These are phyloP conservation scores for Sordaria brevicollis DNA, from an alignment of 495 filamentous ascomycete genomes.

Conservation along the genomic window DNA sequence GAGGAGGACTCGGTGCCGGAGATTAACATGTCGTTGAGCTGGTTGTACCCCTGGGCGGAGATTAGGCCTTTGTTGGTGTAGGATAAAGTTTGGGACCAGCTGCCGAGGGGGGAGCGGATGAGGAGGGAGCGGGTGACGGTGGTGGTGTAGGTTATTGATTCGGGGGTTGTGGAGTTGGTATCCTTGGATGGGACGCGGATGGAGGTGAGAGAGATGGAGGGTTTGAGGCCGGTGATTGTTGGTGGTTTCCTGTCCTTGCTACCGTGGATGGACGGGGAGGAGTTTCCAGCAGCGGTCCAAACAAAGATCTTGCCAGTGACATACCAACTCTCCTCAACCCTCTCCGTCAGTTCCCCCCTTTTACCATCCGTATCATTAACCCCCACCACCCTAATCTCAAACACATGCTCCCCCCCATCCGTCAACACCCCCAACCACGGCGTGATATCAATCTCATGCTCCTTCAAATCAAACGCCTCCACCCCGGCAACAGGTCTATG, in stretches of 20 bases:
- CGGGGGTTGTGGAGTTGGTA: slow-evolving; percentile 30
- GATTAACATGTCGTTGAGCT: slow-evolving; percentile 52
- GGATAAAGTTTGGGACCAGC: slow-evolving; percentile 55
- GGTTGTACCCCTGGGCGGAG: slow-evolving; percentile 47
- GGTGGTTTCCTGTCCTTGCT: slow-evolving; percentile 7
- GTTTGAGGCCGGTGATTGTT: slow-evolving; percentile 12
- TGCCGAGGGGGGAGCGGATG: slow-evolving; percentile 40
- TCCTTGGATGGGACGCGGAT: slow-evolving; percentile 33
- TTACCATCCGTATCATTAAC: slow-evolving; percentile 42
- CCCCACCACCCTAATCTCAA: slow-evolving; percentile 61
- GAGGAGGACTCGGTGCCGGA: slow-evolving; percentile 41
- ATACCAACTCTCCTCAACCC: slow-evolving; percentile 60
- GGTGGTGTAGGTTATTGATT: slow-evolving; percentile 51
- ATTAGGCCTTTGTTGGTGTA: slow-evolving; percentile 52
- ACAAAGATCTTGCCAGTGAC: slow-evolving; percentile 47
- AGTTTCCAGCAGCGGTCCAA: neutral
- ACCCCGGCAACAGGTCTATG: slow-evolving; percentile 83
- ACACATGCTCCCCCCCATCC: slow-evolving; percentile 53
- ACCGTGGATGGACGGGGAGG: slow-evolving; percentile 45
- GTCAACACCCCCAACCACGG: slow-evolving; percentile 63
- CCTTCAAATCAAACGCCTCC: slow-evolving; percentile 70
- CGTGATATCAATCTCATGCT: slow-evolving; percentile 78
- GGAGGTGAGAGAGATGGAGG: slow-evolving; percentile 26
- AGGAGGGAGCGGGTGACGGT: slow-evolving; percentile 46
- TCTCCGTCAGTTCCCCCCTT: neutral